Percentiles rank a stretch among this genome's conserved stretches.
phyloP scores from a whole-genome alignment of 257 asterid genomes.

The Rhazya stricta region DNA sequence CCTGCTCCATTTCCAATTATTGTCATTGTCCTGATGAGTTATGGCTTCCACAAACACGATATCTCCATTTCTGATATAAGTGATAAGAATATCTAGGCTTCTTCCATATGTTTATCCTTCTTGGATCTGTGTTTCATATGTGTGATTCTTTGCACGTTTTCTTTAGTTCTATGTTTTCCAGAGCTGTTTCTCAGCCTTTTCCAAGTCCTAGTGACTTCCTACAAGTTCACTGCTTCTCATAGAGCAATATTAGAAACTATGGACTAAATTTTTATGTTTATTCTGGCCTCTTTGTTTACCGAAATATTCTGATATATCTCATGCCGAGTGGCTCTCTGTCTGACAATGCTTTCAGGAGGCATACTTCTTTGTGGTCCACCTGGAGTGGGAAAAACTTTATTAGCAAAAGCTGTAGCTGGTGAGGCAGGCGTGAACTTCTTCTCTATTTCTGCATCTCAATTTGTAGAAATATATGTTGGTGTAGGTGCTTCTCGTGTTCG shows the following conservation, averaged over 20 bases:
- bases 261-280: neutral
- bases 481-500: slow-evolving; percentile 99
- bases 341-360: slow-evolving; percentile 57
- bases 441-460: slow-evolving; percentile 98
- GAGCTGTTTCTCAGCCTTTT: neutral
- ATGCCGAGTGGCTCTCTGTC: slow-evolving; percentile 16
- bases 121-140: neutral
- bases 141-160: neutral
- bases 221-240: neutral
- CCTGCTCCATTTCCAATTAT: too few relatives aligned
- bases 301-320: neutral
- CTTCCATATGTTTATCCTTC: slow-evolving; percentile 2
- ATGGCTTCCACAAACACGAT: too few relatives aligned
- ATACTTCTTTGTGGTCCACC: slow-evolving; percentile 99
- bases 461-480: slow-evolving; percentile 94
- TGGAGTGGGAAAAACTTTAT: slow-evolving; percentile 94
- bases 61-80: neutral
- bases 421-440: slow-evolving; percentile 99
- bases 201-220: neutral
- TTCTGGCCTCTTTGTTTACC: neutral
- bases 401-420: slow-evolving; percentile 98
- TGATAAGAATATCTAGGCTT: neutral
- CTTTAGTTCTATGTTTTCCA: neutral
- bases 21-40: too few relatives aligned
- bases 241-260: neutral